Conservation (phyloP, 1,139 yeast species). For the Candida glucosophila region DNA sequence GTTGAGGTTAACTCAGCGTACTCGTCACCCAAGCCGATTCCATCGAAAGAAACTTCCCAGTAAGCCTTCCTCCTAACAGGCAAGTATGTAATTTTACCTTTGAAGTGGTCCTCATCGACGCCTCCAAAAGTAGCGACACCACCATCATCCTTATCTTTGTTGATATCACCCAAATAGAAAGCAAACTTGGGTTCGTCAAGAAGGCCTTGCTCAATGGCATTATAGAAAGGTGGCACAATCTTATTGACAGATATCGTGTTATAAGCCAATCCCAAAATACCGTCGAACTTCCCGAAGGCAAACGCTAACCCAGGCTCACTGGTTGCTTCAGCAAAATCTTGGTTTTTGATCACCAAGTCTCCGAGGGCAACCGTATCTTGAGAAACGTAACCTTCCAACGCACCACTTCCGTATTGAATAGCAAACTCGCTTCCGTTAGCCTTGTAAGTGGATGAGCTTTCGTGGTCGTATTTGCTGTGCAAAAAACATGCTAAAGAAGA, state of each 20-base stretch:
- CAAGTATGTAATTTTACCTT: conserved; percentile 84
- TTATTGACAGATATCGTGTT: conserved; percentile 81
- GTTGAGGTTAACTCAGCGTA: conserved; percentile 71
- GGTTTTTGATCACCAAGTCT: conserved; percentile 73
- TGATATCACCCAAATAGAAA: conserved; percentile 77
- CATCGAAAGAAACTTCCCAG: conserved; percentile 95
- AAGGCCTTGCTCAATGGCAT: conserved; percentile 73
- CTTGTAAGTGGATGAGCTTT: conserved; percentile 68
- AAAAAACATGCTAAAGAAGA: conserved; percentile 90
- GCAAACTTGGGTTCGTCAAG: conserved; percentile 81
- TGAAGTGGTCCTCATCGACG: conserved; percentile 61
- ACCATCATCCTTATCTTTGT: conserved; percentile 58
- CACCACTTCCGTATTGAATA: conserved; percentile 87
- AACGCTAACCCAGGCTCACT: conserved; percentile 95
- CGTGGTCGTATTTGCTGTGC: conserved; percentile 84
- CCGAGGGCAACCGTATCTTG: conserved; percentile 76
- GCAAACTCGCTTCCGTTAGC: conserved; percentile 79
- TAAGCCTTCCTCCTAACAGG: conserved; percentile 99
- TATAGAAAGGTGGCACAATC: conserved; percentile 89
- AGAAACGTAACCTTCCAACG: conserved; percentile 85
- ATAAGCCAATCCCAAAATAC: conserved; percentile 91
- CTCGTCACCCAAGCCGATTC: conserved; percentile 86
- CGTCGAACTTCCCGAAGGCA: conserved; percentile 97
- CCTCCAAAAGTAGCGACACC: conserved; percentile 97
- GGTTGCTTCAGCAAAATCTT: conserved; percentile 95